Evolutionary conservation across 805 yeast genomes (phyloP).

Genomic region (Candida nitratophila): DNA sequence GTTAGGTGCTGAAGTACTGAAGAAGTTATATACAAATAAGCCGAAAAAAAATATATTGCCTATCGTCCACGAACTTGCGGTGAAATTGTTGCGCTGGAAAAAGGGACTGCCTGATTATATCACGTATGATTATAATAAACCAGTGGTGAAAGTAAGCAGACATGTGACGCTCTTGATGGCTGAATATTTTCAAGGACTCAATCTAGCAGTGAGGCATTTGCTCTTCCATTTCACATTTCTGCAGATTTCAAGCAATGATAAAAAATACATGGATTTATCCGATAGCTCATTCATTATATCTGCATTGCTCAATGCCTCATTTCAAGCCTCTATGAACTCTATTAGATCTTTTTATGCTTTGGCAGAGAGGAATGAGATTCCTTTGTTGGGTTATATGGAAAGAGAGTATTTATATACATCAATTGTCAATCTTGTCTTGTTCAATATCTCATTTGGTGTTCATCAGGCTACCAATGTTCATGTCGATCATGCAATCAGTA

Average conservation of each 20-base stretch:
- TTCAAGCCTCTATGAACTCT: constrained; percentile 67
- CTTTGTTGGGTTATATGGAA: constrained; percentile 70
- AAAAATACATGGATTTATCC: constrained; percentile 46
- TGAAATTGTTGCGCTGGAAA: constrained; percentile 57
- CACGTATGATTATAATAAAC: constrained; percentile 45
- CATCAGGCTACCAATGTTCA: constrained; percentile 63
- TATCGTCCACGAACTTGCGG: constrained; percentile 55
- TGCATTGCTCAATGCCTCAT: constrained; percentile 58
- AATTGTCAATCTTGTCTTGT: constrained; percentile 56
- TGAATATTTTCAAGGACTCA: constrained; percentile 71
- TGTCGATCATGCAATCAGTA: constrained; percentile 56
- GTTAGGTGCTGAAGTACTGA: constrained; percentile 58
- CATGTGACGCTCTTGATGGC: constrained; percentile 61
- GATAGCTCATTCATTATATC: constrained; percentile 55
- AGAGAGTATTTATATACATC: constrained; percentile 70
- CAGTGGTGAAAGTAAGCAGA: constrained; percentile 47
- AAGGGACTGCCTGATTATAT: constrained; percentile 51
- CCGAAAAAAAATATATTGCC: constrained; percentile 61
- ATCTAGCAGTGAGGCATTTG: constrained; percentile 64
- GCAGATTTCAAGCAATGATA: constrained; percentile 34
- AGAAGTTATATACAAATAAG: constrained; percentile 57
- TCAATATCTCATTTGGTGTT: constrained; percentile 69
- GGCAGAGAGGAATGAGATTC: constrained; percentile 58
- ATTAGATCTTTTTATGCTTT: constrained; percentile 60
- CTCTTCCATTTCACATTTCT: constrained; percentile 61